Percentiles rank a stretch among this genome's conserved stretches.
These are phyloP conservation scores for Vaccinium myrtillus DNA, from an alignment of 148 eudicot genomes.

Conservation along the genomic window DNA sequence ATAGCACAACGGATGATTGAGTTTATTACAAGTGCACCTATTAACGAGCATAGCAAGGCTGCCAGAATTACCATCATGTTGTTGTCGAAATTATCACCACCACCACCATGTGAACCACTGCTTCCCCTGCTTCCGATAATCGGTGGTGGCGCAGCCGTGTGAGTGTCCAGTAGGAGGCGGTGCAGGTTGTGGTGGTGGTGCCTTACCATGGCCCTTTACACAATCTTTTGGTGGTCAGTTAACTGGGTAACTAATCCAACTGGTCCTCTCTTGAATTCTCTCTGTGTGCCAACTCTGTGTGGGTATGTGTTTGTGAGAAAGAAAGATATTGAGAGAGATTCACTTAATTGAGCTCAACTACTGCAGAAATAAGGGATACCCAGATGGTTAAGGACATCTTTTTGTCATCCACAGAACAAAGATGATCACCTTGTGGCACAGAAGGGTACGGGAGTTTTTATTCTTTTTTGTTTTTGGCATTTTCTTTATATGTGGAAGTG, in stretches of 20 bases:
- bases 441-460: neutral
- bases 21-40: constrained; percentile 23
- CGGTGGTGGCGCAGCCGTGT: neutral
- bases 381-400: neutral
- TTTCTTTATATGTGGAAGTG: neutral
- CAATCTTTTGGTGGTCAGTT: neutral
- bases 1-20: constrained; percentile 21
- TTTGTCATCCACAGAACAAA: neutral
- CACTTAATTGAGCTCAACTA: neutral
- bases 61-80: constrained; percentile 25
- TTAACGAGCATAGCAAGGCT: constrained; percentile 24
- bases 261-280: constrained; percentile 11
- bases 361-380: neutral
- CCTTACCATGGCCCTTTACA: neutral
- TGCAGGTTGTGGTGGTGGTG: neutral
- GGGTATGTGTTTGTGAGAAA: neutral
- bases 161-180: neutral
- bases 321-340: neutral
- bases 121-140: neutral
- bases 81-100: constrained; percentile 19
- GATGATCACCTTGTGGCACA: neutral
- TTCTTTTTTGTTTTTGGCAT: neutral
- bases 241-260: neutral
- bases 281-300: neutral
- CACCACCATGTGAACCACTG: neutral